Conservation (phyloP, 2,329 filamentous ascomycete genomes). For the Leptographium lundbergii region DNA sequence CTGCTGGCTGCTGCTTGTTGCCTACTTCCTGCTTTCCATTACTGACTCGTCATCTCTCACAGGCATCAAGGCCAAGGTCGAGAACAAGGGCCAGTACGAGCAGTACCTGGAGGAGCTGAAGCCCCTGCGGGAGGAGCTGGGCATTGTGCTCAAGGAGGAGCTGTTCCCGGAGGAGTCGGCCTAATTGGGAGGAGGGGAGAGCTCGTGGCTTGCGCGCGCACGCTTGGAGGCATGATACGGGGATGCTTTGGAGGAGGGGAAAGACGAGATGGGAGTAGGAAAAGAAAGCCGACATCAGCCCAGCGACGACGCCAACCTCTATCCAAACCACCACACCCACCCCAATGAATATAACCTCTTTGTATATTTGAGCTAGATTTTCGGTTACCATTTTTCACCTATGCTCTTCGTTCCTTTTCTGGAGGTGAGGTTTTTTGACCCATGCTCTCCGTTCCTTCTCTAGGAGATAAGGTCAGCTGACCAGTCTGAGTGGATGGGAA, state of each 20-base stretch:
- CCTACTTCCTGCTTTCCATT: background rate
- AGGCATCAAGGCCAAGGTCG: slow-evolving; percentile 99
- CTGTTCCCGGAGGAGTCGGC: slow-evolving; percentile 52
- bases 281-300: background rate
- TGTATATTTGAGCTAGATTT: slow-evolving; percentile 2
- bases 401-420: too few relatives aligned
- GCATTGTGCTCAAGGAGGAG: slow-evolving; percentile 81
- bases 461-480: too few relatives aligned
- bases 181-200: background rate
- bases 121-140: slow-evolving; percentile 84
- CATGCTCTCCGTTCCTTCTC: too few relatives aligned
- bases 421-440: background rate
- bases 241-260: background rate
- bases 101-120: slow-evolving; percentile 93
- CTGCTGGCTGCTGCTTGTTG: too few relatives aligned
- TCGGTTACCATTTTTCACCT: background rate
- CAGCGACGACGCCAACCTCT: background rate
- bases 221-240: background rate
- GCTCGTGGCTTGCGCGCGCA: background rate
- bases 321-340: background rate
- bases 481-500: too few relatives aligned
- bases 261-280: background rate
- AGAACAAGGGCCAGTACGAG: slow-evolving; percentile 95
- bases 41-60: background rate
- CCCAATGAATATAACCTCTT: background rate